Evolutionary conservation across 768 basidiomycete genomes (phyloP).

Genomic region (Suillus clintonianus): DNA sequence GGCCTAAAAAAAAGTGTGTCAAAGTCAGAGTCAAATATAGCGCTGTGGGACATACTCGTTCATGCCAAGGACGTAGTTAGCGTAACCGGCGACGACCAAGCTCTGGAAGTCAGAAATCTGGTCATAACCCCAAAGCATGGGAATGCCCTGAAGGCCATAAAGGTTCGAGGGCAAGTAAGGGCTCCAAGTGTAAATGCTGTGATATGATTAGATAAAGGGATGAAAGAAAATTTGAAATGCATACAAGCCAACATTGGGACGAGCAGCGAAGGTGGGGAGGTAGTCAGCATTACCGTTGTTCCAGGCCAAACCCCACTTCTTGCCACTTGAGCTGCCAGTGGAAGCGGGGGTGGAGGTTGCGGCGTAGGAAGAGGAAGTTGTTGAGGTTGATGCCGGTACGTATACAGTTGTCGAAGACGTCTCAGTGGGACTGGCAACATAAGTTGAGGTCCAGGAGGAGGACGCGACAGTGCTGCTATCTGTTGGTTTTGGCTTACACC

Average conservation of each 20-base stretch:
- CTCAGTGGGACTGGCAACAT: constrained; percentile 8
- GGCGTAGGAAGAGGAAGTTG: neutral
- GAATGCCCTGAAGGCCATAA: constrained; percentile 54
- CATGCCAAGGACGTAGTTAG: constrained; percentile 51
- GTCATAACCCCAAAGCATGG: constrained; percentile 72
- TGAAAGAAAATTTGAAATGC: constrained; percentile 5
- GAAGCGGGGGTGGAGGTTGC: constrained; percentile 9
- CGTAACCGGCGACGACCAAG: constrained; percentile 51
- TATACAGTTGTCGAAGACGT: constrained; percentile 15
- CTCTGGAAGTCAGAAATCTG: constrained; percentile 50
- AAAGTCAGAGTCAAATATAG: constrained; percentile 2
- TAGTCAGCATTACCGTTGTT: constrained; percentile 52
- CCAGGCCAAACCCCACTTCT: constrained; percentile 72
- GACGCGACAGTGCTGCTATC: constrained; percentile 15
- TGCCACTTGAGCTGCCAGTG: constrained; percentile 8
- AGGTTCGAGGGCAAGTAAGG: constrained; percentile 43
- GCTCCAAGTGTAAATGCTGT: constrained; percentile 69
- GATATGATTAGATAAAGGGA: neutral
- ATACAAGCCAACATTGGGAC: constrained; percentile 44
- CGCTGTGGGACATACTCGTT: constrained; percentile 66
- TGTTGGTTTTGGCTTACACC: constrained; percentile 59
- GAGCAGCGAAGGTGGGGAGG: constrained; percentile 53
- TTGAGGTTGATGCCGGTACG: constrained; percentile 16
- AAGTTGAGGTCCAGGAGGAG: neutral
- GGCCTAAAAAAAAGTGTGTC: constrained; percentile 49